Base-by-base conservation (phyloP, 2,329 filamentous ascomycete genomes). In the Trichoderma arundinaceum region DNA sequence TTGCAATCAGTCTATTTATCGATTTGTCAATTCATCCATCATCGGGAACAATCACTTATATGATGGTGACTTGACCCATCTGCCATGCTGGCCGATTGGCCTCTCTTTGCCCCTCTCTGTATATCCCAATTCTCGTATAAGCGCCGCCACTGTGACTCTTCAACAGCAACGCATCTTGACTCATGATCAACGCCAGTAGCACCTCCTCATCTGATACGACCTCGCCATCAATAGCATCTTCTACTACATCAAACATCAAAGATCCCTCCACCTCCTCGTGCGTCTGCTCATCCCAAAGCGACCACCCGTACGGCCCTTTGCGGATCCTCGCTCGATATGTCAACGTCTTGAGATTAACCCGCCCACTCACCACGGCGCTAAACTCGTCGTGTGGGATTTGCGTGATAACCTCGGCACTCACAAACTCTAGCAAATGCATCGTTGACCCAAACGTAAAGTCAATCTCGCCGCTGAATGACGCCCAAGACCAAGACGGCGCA, bases 401-500 rank as follows among this genome's bases (percentile, higher is more conserved):
- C 12, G 59, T 62, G n/a, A n/a, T n/a, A 4, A 62, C 22, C 2
- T 62, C 22, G 7, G 10, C 52, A 6, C 48, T 15, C 12, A 53
- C 48, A 22, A 35, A 1, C 10, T 62, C 48, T 2, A 62, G 38
- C 48, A 53, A 44, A 44, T 62, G 22, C 59, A 62, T 19, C 10
- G 10, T 22, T 15, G 59, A 35, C 0, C 59, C 59, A 35, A n/a
- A 35, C n/a, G 46, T 43, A 53, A 43, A 62, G 22, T 53, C 59
- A 62, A 62, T 53, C 48, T 62, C 59, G 2, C 59, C 59, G 15
- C 48, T 62, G 5, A 43, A 53, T 3, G 59, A 35, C 10, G 19
- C 59, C 59, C 59, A 62, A 3, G 59, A 62, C 59, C 59, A 62
- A 10, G 59, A 62, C 12, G 59, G 59, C 38, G 59, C 59, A 44